Percentiles rank a stretch among this genome's conserved stretches.
phyloP scores from a whole-genome alignment of 345 rosid species.

The Anacardium occidentale region DNA sequence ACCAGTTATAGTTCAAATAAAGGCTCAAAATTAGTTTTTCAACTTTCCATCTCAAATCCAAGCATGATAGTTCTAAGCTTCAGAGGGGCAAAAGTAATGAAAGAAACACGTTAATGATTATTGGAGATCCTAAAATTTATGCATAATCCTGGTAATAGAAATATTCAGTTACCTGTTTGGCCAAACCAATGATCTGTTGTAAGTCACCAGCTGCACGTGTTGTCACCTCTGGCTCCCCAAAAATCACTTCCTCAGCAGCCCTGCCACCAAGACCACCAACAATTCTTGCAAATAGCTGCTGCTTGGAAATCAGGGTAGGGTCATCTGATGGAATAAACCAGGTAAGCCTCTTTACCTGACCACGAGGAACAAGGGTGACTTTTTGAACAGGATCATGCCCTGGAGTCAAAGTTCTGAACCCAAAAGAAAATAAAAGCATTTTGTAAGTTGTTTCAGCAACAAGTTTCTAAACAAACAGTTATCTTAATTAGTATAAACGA shows the following conservation, averaged over 20 bases:
- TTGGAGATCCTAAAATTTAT: not conserved
- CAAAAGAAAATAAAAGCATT: not conserved
- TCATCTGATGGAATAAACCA: slow-evolving; percentile 98
- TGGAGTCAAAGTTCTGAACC: slow-evolving; percentile 83
- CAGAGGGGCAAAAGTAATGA: not conserved
- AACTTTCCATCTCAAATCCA: not conserved
- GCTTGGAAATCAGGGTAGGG: slow-evolving; percentile 91
- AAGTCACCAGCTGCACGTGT: slow-evolving; percentile 97
- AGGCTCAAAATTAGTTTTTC: not conserved
- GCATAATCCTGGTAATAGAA: not conserved
- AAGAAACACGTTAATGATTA: not conserved
- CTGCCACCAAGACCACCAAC: slow-evolving; percentile 98
- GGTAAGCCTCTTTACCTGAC: slow-evolving; percentile 95
- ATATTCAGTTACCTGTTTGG: slow-evolving; percentile 62
- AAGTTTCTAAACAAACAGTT: not conserved
- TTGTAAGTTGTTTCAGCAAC: slow-evolving; percentile 6
- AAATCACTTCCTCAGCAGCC: slow-evolving; percentile 94
- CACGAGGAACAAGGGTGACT: slow-evolving; percentile 88
- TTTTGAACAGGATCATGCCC: slow-evolving; percentile 98
- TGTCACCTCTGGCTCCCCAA: slow-evolving; percentile 95
- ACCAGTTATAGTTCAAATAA: not conserved
- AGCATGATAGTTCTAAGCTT: not conserved
- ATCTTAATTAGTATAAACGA: not conserved
- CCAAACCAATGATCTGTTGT: slow-evolving; percentile 94
- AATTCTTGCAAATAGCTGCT: slow-evolving; percentile 94